phyloP scores from a whole-genome alignment of 139 green algal species.

The Volvox reticuliferus region DNA sequence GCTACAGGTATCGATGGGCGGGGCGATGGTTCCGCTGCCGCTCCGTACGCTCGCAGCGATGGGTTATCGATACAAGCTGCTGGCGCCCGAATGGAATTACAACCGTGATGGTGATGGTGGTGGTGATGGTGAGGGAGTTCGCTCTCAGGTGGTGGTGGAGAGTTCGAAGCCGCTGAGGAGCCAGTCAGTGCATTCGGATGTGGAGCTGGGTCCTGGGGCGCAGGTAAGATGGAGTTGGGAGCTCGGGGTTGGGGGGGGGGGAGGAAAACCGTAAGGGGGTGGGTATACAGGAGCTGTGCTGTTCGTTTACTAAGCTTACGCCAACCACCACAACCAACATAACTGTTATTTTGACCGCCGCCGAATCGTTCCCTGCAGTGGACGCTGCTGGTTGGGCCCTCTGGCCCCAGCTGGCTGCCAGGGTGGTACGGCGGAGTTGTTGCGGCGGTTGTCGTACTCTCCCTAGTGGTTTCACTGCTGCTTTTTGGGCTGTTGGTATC shows the following conservation, averaged over 20 bases:
- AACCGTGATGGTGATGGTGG: background rate
- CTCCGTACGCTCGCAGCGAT: background rate
- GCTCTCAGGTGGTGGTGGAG: background rate
- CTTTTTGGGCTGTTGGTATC: slow-evolving; percentile 24
- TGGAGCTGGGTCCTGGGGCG: background rate
- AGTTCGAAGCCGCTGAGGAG: background rate
- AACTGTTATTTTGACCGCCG: too few relatives aligned
- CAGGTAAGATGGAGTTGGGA: background rate
- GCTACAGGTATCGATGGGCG: background rate
- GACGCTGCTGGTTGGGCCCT: slow-evolving; percentile 7
- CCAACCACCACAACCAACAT: too few relatives aligned
- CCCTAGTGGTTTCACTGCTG: background rate
- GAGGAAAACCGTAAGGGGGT: too few relatives aligned
- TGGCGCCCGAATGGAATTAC: background rate
- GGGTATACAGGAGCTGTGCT: too few relatives aligned
- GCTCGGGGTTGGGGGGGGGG: background rate
- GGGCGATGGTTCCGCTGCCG: background rate
- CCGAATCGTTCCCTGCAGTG: background rate
- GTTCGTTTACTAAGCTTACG: too few relatives aligned
- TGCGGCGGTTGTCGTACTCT: background rate
- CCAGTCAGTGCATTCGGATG: background rate
- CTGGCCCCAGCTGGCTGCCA: background rate
- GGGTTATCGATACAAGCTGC: slow-evolving; percentile 11
- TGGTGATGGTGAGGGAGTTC: background rate
- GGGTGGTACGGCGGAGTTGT: slow-evolving; percentile 20